These are phyloP conservation scores for Bimuria novae-zelandiae DNA, from an alignment of 2,329 filamentous ascomycete genomes.

Conservation along the genomic window DNA sequence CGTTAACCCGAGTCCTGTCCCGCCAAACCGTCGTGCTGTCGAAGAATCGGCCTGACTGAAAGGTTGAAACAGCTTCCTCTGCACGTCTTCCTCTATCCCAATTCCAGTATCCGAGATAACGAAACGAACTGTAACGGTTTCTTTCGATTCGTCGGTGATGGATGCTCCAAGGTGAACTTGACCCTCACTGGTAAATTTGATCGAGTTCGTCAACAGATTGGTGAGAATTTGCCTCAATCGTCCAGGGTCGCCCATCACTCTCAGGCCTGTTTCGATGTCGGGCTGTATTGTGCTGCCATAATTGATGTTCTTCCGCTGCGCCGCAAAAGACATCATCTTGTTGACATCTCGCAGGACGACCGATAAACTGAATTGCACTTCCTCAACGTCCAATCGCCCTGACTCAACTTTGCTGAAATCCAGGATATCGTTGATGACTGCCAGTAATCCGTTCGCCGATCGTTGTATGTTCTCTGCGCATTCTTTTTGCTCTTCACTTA, in stretches of 20 bases:
- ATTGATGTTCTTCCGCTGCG: conserved; percentile 75
- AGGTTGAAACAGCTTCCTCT: conserved; percentile 75
- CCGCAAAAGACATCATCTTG: conserved; percentile 86
- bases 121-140: conserved; percentile 71
- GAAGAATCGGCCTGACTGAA: conserved; percentile 84
- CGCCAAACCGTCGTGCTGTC: conserved; percentile 77
- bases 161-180: conserved; percentile 63
- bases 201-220: conserved; percentile 68
- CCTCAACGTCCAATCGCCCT: conserved; percentile 75
- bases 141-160: conserved; percentile 66
- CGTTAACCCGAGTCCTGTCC: conserved; percentile 76
- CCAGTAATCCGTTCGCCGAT: conserved; percentile 79
- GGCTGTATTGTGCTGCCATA: conserved; percentile 69
- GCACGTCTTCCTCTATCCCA: conserved; percentile 78
- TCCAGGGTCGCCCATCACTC: conserved; percentile 85
- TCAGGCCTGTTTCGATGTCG: conserved; percentile 68
- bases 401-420: conserved; percentile 89
- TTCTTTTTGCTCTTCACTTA: conserved; percentile 73
- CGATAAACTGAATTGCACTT: conserved; percentile 77
- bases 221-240: conserved; percentile 82
- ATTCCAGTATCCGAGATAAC: conserved; percentile 79
- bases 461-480: conserved; percentile 78
- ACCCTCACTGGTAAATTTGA: conserved; percentile 48
- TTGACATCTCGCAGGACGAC: conserved; percentile 77
- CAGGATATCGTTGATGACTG: conserved; percentile 88